Evolutionary conservation across 495 filamentous ascomycete genomes (phyloP).

Genomic region (Trichoderma reesei): DNA sequence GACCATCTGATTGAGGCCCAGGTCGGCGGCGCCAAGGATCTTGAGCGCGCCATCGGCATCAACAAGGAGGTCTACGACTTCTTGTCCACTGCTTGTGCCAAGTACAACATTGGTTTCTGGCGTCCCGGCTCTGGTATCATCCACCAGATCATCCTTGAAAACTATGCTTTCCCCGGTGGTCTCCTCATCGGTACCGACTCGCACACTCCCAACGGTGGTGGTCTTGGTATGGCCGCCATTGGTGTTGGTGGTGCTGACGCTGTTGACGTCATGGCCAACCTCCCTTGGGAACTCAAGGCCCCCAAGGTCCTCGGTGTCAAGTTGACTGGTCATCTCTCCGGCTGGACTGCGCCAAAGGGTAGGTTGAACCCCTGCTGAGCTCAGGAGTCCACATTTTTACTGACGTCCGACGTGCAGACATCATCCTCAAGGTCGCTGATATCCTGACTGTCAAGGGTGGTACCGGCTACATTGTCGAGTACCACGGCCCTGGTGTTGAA

Average conservation of each 20-base stretch:
- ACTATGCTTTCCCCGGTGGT: slow-evolving; percentile 98
- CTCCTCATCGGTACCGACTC: slow-evolving; percentile 98
- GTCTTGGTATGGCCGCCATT: slow-evolving; percentile 91
- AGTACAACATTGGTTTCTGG: slow-evolving; percentile 99
- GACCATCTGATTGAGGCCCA: slow-evolving; percentile 99
- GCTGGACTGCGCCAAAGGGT: slow-evolving; percentile 92
- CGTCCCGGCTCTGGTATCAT: slow-evolving; percentile 98
- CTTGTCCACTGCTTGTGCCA: slow-evolving; percentile 85
- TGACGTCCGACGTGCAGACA: slow-evolving; percentile 44
- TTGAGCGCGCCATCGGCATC: slow-evolving; percentile 80
- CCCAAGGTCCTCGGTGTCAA: slow-evolving; percentile 95
- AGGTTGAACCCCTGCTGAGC: slow-evolving; percentile 12
- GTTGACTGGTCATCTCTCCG: slow-evolving; percentile 79
- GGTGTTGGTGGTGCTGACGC: slow-evolving; percentile 99
- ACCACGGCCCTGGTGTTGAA: slow-evolving; percentile 78
- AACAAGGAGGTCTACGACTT: slow-evolving; percentile 99
- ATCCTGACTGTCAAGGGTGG: slow-evolving; percentile 97
- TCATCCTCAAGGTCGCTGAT: slow-evolving; percentile 96
- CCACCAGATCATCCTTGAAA: slow-evolving; percentile 97
- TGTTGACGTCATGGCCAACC: slow-evolving; percentile 96
- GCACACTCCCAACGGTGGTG: slow-evolving; percentile 96
- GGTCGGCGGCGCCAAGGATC: slow-evolving; percentile 87
- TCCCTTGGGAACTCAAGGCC: slow-evolving; percentile 97
- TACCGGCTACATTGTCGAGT: slow-evolving; percentile 94
- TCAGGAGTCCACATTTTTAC: not conserved